phyloP scores from a whole-genome alignment of 768 basidiomycete species.

The Boletus sp. region DNA sequence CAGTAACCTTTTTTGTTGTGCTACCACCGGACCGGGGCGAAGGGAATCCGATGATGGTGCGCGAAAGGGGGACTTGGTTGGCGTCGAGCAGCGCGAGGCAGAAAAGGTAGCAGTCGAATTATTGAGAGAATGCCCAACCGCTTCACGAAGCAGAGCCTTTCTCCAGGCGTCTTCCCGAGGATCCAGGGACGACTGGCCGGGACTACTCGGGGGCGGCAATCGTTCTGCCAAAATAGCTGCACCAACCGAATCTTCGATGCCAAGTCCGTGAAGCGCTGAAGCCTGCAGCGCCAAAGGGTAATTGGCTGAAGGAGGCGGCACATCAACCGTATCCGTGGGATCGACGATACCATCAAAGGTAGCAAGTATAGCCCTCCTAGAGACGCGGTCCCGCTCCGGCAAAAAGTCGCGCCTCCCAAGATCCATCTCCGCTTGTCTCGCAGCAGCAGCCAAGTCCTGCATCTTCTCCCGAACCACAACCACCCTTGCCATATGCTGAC shows the following conservation, averaged over 20 bases:
- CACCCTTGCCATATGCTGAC: conserved; percentile 54
- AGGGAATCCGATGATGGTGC: conserved; percentile 24
- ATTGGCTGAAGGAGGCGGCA: conserved; percentile 64
- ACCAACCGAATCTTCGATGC: conserved; percentile 71
- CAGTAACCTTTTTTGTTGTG: conserved; percentile 27
- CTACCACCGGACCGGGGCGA: conserved; percentile 9
- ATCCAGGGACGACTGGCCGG: conserved; percentile 54
- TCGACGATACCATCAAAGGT: conserved; percentile 64
- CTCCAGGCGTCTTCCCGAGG: conserved; percentile 68
- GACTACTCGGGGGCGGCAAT: conserved; percentile 62
- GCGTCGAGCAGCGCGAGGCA: conserved; percentile 34
- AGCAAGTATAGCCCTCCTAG: conserved; percentile 37
- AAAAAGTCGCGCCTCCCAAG: conserved; percentile 53
- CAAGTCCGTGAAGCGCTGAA: conserved; percentile 67
- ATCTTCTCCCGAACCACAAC: conserved; percentile 84
- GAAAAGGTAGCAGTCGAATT: conserved; percentile 47
- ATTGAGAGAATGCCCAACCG: conserved; percentile 72
- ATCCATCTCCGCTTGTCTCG: conserved; percentile 73
- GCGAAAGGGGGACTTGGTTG: conserved; percentile 30
- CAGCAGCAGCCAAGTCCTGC: conserved; percentile 64
- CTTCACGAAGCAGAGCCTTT: conserved; percentile 69
- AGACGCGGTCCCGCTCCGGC: conserved; percentile 41
- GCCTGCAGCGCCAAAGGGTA: conserved; percentile 76
- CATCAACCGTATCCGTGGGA: conserved; percentile 79
- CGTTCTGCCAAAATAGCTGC: conserved; percentile 73